Conservation (phyloP, 2,329 filamentous ascomycete genomes). For the Verticillium tricorpus region DNA sequence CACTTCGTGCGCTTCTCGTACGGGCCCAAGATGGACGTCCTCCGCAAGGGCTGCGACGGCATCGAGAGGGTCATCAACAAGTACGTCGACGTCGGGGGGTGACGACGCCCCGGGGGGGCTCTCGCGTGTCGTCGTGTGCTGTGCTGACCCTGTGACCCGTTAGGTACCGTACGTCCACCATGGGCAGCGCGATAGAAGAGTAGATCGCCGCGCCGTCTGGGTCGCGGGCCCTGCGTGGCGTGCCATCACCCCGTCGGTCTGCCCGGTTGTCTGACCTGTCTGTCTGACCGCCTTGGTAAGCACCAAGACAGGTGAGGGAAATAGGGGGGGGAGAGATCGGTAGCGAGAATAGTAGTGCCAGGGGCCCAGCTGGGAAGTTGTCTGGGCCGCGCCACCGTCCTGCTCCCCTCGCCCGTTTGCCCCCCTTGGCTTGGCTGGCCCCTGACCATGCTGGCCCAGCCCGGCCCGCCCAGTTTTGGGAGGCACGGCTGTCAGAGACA, state of each 20-base stretch:
- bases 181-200: slow-evolving; percentile 4
- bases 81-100: slow-evolving; percentile 33
- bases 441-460: neutral
- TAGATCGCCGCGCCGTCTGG: neutral
- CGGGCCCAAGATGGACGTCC: slow-evolving; percentile 73
- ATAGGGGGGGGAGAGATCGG: neutral
- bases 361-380: neutral
- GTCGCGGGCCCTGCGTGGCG: neutral
- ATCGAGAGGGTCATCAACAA: slow-evolving; percentile 79
- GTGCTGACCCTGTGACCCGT: neutral
- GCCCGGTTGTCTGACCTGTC: neutral
- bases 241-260: neutral
- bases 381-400: neutral
- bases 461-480: neutral
- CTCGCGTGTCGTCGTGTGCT: neutral
- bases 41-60: slow-evolving; percentile 76
- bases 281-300: neutral
- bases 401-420: neutral
- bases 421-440: neutral
- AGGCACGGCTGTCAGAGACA: neutral
- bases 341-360: neutral
- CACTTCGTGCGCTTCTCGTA: slow-evolving; percentile 85
- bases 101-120: neutral
- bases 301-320: neutral
- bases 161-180: slow-evolving; percentile 1